phyloP scores from a whole-genome alignment of 495 filamentous ascomycete genomes.

The Glonium stellatum region DNA sequence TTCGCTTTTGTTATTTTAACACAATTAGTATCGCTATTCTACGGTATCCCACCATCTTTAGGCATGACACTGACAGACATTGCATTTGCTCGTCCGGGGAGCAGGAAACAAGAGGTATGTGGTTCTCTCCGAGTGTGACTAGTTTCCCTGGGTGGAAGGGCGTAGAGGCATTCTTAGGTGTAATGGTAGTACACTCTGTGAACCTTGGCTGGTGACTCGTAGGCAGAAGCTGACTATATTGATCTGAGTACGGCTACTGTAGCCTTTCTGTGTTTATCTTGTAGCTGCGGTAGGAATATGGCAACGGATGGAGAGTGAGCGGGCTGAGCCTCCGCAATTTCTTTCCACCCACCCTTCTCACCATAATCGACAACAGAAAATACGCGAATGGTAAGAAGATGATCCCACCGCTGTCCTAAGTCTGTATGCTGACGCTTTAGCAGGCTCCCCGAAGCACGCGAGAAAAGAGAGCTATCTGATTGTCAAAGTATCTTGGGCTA shows the following conservation, averaged over 20 bases:
- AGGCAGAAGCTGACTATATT: constrained; percentile 77
- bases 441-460: constrained; percentile 51
- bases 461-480: constrained; percentile 38
- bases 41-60: constrained; percentile 44
- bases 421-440: background rate
- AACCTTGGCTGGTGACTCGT: background rate
- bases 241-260: constrained; percentile 52
- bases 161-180: too few species aligned
- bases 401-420: background rate
- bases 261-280: background rate
- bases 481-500: constrained; percentile 8
- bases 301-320: constrained; percentile 62
- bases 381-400: constrained; percentile 49
- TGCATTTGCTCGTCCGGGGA: constrained; percentile 61
- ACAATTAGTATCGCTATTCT: constrained; percentile 44
- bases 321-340: constrained; percentile 61
- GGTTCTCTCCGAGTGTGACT: background rate
- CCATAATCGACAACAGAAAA: constrained; percentile 61
- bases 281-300: constrained; percentile 64
- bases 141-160: too few species aligned
- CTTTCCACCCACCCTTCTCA: constrained; percentile 82
- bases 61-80: constrained; percentile 51
- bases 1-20: constrained; percentile 50
- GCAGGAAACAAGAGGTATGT: constrained; percentile 55
- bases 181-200: too few species aligned